Evolutionary conservation across 169 alveolate species (phyloP).

Genomic region (Babesia bovis): DNA sequence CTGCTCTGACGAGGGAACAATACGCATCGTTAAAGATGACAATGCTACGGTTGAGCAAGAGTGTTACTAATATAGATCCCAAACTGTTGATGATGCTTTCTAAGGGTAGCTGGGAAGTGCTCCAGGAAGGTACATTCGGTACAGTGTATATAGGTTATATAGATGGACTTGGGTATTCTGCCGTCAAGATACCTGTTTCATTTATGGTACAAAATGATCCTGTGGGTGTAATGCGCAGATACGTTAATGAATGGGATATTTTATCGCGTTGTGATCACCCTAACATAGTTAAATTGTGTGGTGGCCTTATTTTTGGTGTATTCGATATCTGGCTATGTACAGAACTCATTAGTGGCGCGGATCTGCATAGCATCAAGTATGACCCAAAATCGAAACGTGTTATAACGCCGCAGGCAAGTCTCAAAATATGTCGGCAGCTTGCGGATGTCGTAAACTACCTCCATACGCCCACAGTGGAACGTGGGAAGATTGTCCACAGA

Average conservation of each 20-base stretch:
- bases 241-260: constrained; percentile 85
- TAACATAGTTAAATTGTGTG: constrained; percentile 76
- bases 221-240: constrained; percentile 83
- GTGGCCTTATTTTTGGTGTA: constrained; percentile 86
- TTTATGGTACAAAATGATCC: constrained; percentile 82
- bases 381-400: constrained; percentile 2
- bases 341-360: constrained; percentile 79
- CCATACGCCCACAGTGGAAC: constrained; percentile 80
- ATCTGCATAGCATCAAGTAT: constrained; percentile 83
- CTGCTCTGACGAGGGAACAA: constrained; percentile 31
- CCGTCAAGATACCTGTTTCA: constrained; percentile 86
- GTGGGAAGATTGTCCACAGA: constrained; percentile 76
- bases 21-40: constrained; percentile 45
- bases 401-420: constrained; percentile 20
- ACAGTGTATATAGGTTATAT: constrained; percentile 78
- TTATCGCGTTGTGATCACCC: constrained; percentile 80
- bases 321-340: constrained; percentile 88
- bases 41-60: constrained; percentile 49
- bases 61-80: constrained; percentile 50
- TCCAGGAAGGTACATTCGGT: constrained; percentile 83
- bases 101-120: constrained; percentile 55
- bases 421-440: constrained; percentile 85
- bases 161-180: constrained; percentile 68
- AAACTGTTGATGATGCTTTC: constrained; percentile 27
- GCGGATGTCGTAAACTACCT: constrained; percentile 80